phyloP scores from a whole-genome alignment of 106 monocot species.

The Agapanthus africanus region DNA sequence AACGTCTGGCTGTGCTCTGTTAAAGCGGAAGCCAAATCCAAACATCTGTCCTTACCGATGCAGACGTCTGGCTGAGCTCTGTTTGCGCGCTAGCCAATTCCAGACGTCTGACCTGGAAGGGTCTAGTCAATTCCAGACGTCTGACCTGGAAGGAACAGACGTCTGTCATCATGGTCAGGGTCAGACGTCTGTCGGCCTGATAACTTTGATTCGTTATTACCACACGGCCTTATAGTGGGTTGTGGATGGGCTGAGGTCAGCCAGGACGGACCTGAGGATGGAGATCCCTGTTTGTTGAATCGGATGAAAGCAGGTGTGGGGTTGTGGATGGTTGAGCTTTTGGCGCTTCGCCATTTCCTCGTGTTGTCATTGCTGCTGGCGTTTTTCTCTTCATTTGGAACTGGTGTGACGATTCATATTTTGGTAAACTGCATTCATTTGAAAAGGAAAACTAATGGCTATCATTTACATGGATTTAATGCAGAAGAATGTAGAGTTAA shows the following conservation, averaged over 20 bases:
- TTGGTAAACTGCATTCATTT: conserved; percentile 56
- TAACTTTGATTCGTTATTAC: too few relatives aligned
- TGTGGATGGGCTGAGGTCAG: conserved; percentile 48
- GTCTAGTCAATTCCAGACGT: too few relatives aligned
- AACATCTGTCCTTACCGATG: too few relatives aligned
- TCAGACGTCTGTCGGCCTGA: too few relatives aligned
- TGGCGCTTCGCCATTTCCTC: conserved; percentile 82
- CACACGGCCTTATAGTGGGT: conserved; percentile 31
- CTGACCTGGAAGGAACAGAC: too few relatives aligned
- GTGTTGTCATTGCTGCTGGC: conserved; percentile 85
- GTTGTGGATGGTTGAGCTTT: conserved; percentile 80
- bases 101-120: too few relatives aligned
- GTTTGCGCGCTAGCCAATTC: too few relatives aligned
- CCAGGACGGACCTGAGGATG: conserved; percentile 73
- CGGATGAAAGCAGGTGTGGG: conserved; percentile 63
- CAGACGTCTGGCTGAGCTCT: too few relatives aligned
- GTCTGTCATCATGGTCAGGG: too few relatives aligned
- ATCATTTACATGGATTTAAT: neutral
- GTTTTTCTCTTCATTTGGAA: conserved; percentile 92
- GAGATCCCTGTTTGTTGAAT: conserved; percentile 64
- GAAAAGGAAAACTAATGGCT: neutral
- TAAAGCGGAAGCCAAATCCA: too few relatives aligned
- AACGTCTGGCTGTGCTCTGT: too few relatives aligned
- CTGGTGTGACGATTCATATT: conserved; percentile 94
- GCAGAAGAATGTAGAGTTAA: neutral